Evolutionary conservation across 768 basidiomycete genomes (phyloP).

Genomic region (Boletus edulis): DNA sequence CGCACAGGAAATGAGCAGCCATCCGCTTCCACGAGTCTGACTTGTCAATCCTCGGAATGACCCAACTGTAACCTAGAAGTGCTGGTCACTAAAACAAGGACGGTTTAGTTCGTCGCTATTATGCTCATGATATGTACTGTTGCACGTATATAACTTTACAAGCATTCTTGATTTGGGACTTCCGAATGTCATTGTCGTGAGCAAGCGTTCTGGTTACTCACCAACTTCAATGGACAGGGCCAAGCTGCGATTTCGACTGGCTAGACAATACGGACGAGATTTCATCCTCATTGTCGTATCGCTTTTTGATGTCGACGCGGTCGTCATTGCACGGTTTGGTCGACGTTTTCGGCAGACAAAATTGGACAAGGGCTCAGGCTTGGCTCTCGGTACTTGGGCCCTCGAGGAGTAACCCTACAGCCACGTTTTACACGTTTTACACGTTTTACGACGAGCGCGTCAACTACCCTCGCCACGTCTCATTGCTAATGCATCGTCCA

Average conservation of each 20-base stretch:
- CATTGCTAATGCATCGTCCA: slow-evolving; percentile 42
- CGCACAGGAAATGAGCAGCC: neutral
- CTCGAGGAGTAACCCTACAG: slow-evolving; percentile 39
- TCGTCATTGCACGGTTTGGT: slow-evolving; percentile 18
- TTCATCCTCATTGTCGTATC: slow-evolving; percentile 34
- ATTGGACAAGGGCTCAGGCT: slow-evolving; percentile 18
- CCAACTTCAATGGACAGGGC: slow-evolving; percentile 45
- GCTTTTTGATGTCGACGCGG: slow-evolving; percentile 40
- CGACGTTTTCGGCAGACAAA: slow-evolving; percentile 11
- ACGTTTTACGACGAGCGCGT: slow-evolving; percentile 26
- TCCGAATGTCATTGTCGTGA: too few species aligned
- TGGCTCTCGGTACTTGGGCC: too few species aligned
- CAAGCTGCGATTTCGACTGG: slow-evolving; percentile 33
- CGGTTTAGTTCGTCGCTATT: too few species aligned
- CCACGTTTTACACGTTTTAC: slow-evolving; percentile 30
- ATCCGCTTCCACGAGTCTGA: neutral
- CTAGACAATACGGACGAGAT: slow-evolving; percentile 37
- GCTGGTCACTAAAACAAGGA: neutral
- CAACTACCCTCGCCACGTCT: slow-evolving; percentile 19
- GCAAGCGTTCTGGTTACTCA: slow-evolving; percentile 27
- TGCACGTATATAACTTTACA: too few species aligned
- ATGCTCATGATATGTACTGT: neutral
- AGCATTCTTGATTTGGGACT: too few species aligned
- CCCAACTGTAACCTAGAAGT: neutral
- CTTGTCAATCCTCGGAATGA: neutral